Conservation (phyloP, 441 rosid species). For the Euphorbia schlechtendalii region DNA sequence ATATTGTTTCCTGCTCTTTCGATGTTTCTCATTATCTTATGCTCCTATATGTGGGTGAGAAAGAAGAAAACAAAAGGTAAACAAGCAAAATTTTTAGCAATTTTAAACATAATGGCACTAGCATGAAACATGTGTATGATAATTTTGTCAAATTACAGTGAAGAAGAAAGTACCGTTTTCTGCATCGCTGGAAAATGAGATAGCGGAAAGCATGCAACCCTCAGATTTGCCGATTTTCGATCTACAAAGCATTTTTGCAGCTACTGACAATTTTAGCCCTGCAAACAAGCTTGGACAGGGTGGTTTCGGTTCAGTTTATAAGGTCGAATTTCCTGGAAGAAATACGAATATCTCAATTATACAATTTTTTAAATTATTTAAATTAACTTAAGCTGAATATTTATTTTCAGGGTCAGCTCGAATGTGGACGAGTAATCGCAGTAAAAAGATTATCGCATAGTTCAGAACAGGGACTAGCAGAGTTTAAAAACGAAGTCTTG, state of each 20-base stretch:
- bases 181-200: not conserved
- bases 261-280: constrained; percentile 22
- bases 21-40: not conserved
- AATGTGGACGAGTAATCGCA: constrained; percentile 1
- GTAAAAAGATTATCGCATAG: constrained; percentile 10
- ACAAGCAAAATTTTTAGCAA: not conserved
- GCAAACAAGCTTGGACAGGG: constrained; percentile 23
- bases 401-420: constrained; percentile 1
- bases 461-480: constrained; percentile 8
- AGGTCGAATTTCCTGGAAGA: constrained; percentile 9
- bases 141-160: not conserved
- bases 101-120: not conserved
- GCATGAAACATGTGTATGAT: not conserved
- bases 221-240: constrained; percentile 18
- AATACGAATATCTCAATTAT: not conserved
- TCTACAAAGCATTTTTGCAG: constrained; percentile 16
- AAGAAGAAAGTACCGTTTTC: not conserved
- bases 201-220: constrained; percentile 6
- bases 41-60: not conserved
- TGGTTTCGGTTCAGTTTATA: constrained; percentile 26
- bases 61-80: constrained; percentile 5
- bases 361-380: not conserved
- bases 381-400: not conserved
- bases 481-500: constrained; percentile 12
- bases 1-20: not conserved